phyloP scores from a whole-genome alignment of 1,284 basidiomycete genomes.

The Pulveroboletus ridleyi region DNA sequence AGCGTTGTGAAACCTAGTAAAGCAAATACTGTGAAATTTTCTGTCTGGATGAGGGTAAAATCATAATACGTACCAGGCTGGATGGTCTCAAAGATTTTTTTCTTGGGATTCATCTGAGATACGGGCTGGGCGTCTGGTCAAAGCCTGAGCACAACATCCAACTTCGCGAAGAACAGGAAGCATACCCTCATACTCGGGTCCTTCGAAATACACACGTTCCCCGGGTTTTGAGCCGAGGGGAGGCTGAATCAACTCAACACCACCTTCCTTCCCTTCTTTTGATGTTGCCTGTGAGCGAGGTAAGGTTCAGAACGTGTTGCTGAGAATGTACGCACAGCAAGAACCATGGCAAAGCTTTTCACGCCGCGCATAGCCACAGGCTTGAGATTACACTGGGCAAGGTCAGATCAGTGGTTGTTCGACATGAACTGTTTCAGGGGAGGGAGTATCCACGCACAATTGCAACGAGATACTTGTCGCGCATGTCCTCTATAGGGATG shows the following conservation, averaged over 20 bases:
- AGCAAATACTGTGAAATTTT: slow-evolving; percentile 8
- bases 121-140: slow-evolving; percentile 71
- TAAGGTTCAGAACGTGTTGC: slow-evolving; percentile 7
- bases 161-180: neutral
- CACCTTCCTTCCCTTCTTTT: slow-evolving; percentile 88
- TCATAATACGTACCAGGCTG: slow-evolving; percentile 71
- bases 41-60: neutral
- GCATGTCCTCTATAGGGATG: slow-evolving; percentile 94
- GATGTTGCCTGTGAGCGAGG: slow-evolving; percentile 72
- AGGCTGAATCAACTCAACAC: slow-evolving; percentile 92
- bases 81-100: slow-evolving; percentile 96
- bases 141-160: slow-evolving; percentile 5
- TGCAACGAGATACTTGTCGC: slow-evolving; percentile 84
- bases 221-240: slow-evolving; percentile 89
- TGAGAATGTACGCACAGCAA: slow-evolving; percentile 66
- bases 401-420: slow-evolving; percentile 10
- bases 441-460: slow-evolving; percentile 60
- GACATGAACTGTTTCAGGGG: neutral
- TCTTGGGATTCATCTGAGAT: slow-evolving; percentile 92
- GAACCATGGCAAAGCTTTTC: slow-evolving; percentile 97
- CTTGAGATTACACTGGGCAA: slow-evolving; percentile 86
- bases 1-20: slow-evolving; percentile 83
- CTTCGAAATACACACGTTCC: slow-evolving; percentile 91
- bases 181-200: slow-evolving; percentile 79
- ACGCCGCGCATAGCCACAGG: slow-evolving; percentile 96